These are phyloP conservation scores for Plantago coronopus DNA, from an alignment of 305 asterid species.

Conservation along the genomic window DNA sequence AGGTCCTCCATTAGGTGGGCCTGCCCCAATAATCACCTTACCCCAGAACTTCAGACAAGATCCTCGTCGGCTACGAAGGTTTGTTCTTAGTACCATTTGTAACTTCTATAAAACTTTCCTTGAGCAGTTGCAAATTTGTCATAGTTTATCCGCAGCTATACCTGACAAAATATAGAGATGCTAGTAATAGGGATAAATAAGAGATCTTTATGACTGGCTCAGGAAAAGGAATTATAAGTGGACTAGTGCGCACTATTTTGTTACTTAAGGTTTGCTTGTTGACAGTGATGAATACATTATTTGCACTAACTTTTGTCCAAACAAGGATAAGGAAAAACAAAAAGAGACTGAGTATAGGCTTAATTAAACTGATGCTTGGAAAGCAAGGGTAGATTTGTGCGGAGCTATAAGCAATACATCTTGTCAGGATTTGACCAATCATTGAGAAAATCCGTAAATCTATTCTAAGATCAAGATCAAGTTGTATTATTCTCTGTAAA, in stretches of 20 bases:
- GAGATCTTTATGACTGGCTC: not conserved
- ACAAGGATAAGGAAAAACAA: not conserved
- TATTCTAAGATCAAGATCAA: no score
- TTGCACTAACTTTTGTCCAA: not conserved
- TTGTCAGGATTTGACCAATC: no score
- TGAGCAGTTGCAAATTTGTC: not conserved
- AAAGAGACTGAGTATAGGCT: no score
- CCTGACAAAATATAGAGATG: not conserved
- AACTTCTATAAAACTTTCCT: not conserved
- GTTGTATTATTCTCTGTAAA: no score
- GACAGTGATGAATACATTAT: no score
- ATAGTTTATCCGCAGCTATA: not conserved
- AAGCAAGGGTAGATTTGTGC: no score
- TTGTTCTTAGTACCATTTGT: constrained; percentile 13
- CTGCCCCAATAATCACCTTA: constrained; percentile 71
- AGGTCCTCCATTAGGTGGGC: constrained; percentile 59
- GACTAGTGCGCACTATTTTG: no score
- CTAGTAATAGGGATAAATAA: not conserved
- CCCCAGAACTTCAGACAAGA: constrained; percentile 84
- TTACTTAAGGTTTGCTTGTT: no score
- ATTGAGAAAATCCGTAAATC: no score
- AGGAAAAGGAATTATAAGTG: not conserved
- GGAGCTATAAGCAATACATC: no score
- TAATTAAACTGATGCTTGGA: no score
- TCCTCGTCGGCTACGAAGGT: constrained; percentile 96